Evolutionary conservation across 164 flowering plant genomes (phyloP), one percentile per base, ranked within the genome.

Genomic region (Vitis riparia): DNA sequence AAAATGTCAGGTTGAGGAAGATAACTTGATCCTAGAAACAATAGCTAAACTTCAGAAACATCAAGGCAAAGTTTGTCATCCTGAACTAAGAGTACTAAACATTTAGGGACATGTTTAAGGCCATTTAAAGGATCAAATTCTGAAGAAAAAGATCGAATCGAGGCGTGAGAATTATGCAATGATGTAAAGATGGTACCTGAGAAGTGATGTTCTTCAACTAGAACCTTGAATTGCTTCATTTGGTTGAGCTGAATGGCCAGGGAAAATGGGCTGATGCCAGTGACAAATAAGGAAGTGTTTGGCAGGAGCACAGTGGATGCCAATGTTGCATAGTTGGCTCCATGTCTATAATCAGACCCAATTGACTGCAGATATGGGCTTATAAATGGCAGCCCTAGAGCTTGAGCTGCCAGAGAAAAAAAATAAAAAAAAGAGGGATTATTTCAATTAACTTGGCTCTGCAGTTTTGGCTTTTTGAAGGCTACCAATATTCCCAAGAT

Each of bases 161-260:
- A 4, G 9, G 0, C 0, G 5, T 11, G 3, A 0, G 4, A 27
- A 23, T 49, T 11, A 51, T 19, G 16, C 9, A 1, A 11, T 44
- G 52, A 17, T 30, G 49, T 5, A 19, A 52, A 73, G 77, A 68
- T 70, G 16, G 48, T 30, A 79, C 80, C 79, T 29, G 61, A 11
- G 44, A 82, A 76, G 32, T 79, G 75, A 59, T 27, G 68, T 69
- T 88, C 81, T 51, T 73, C 68, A 12, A 86, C 93, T 70, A 47
- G 77, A 5, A 75, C 72, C 75, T 89, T 90, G 83, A 92, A 90
- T 2, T 81, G 78, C 79, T 85, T 95, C 94, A 95, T 88, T 75
- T 95, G 98, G 80, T 90, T 95, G 80, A 92, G 86, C 71, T 95
- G 98, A 57, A 95, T 85, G 17, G 83, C 91, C n/a, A 95, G 80